Conservation (phyloP, 1,284 basidiomycete genomes). For the Apiotrichum porosum region DNA sequence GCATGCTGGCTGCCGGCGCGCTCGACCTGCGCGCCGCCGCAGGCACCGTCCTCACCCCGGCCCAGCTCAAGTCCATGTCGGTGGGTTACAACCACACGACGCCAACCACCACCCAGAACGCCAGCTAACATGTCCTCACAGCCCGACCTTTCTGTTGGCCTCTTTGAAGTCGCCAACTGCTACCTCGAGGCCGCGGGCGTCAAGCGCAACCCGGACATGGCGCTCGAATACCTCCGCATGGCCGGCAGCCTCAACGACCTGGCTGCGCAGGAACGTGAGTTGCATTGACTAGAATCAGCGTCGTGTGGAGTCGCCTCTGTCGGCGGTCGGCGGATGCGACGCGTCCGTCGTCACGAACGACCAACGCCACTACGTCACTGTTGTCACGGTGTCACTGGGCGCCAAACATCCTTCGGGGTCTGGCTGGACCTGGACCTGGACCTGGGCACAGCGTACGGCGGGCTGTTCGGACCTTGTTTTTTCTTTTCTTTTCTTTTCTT, state of each 20-base stretch:
- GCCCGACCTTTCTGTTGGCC: constrained; percentile 38
- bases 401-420: no score
- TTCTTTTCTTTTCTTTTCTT: no score
- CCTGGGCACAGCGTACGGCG: no score
- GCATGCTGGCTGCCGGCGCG: constrained; percentile 26
- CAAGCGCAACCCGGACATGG: constrained; percentile 40
- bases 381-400: no score
- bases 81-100: neutral
- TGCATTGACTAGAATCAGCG: no score
- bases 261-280: constrained; percentile 46
- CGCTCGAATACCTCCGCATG: constrained; percentile 40
- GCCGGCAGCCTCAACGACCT: constrained; percentile 44
- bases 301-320: no score
- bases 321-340: neutral
- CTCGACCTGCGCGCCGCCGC: constrained; percentile 30
- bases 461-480: no score
- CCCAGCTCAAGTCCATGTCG: constrained; percentile 9
- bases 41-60: constrained; percentile 24
- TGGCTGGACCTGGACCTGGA: no score
- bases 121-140: no score
- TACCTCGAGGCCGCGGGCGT: constrained; percentile 46
- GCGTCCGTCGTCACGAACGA: neutral
- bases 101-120: constrained; percentile 19
- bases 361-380: no score
- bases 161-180: constrained; percentile 46